Evolutionary conservation across 495 filamentous ascomycete species (phyloP).

Genomic region (Podospora pseudocomata): DNA sequence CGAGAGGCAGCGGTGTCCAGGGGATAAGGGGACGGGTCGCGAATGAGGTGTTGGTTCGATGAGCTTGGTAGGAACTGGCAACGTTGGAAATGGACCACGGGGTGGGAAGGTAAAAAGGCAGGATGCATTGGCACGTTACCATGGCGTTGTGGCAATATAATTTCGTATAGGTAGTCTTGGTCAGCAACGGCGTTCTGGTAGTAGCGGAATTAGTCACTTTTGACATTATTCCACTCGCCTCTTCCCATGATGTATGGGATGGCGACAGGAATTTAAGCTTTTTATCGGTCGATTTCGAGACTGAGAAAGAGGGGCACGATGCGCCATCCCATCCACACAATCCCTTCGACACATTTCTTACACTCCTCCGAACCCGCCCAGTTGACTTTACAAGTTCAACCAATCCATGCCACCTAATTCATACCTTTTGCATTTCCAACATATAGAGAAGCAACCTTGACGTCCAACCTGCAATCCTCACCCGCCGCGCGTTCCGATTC

Average conservation of each 20-base stretch:
- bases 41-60: not conserved
- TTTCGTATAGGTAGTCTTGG: not conserved
- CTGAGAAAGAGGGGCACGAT: not conserved
- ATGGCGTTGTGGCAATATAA: conserved; percentile 1
- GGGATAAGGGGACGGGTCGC: conserved; percentile 18
- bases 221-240: not conserved
- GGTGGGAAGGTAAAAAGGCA: not conserved
- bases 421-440: not conserved
- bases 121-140: conserved; percentile 21
- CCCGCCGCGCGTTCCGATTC: conserved; percentile 16
- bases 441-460: not conserved
- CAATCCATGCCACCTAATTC: not conserved
- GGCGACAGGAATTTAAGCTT: not conserved
- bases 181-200: not conserved
- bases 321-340: too few relatives aligned
- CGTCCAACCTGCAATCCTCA: not conserved
- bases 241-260: not conserved
- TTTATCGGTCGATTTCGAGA: not conserved
- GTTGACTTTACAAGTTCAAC: not conserved
- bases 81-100: not conserved
- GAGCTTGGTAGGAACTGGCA: not conserved
- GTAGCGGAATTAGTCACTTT: not conserved
- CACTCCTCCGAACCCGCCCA: not conserved
- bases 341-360: not conserved
- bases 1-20: conserved; percentile 42